Base-by-base conservation (phyloP, 805 yeast species). In the Kuraishia cidri region DNA sequence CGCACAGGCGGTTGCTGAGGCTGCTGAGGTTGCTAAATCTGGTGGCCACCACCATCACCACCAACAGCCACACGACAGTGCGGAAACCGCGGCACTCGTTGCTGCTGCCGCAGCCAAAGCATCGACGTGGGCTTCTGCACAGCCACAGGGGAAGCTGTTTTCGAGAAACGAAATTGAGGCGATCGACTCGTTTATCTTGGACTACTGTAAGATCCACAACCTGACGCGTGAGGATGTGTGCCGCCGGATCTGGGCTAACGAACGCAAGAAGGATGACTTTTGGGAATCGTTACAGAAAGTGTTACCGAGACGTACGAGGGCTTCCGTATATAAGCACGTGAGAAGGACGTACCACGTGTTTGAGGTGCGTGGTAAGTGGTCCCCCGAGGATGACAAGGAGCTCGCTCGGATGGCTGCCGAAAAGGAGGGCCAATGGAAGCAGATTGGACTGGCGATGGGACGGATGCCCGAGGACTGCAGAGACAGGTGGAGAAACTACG, bases 401-500 rank as follows among this genome's bases (percentile, higher is more conserved):
- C 62, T 90, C 33, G 74, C 75, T 2, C 67, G 66, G 34, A 58
- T 84, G 32, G 83, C 84, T 8, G 54, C 68, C 7, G 74, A 76
- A 17, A 71, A 74, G 43, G 85, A 78, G 37, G 86, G 92, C 12
- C 86, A 82, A 48, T 90, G 97, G 97, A 85, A 85, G 44, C 64
- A 66, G 26, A 83, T 90, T 38, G 97, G 97, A 6, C 69, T 69
- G 33, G 61, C 64, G 6, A 64, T 90, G 73, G 85, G 83, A 10
- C 66, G 97, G 47, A 90, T 90, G 97, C 97, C 97, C 0, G 97
- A 90, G 50, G 97, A 90, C 58, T 88, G 97, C 55, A 70, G 97
- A 45, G 97, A 90, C 54, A 68, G 97, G 45, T 90, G 95, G 95
- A 69, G 97, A 55, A 90, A 90, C 52, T 90, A 88, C 51, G 82